These are phyloP conservation scores for Petunia secreta DNA, from an alignment of 257 asterid genomes.

Conservation along the genomic window DNA sequence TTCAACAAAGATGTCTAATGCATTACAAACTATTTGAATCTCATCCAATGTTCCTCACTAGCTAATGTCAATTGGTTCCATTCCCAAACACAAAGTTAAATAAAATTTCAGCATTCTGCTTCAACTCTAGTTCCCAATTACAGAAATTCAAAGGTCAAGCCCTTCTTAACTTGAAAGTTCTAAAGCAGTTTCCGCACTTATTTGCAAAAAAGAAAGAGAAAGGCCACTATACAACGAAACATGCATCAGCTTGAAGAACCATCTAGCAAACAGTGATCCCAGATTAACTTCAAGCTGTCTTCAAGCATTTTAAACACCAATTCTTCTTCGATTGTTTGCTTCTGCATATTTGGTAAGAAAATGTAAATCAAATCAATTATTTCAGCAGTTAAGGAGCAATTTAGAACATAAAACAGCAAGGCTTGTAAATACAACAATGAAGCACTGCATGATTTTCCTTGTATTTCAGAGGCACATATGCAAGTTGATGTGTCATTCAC, in stretches of 20 bases:
- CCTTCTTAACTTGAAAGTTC: too few species aligned
- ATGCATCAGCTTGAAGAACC: conserved; percentile 25
- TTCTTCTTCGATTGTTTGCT: conserved; percentile 31
- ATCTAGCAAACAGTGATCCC: conserved; percentile 39
- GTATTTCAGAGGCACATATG: neutral
- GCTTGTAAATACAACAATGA: neutral
- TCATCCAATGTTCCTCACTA: too few species aligned
- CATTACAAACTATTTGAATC: too few species aligned
- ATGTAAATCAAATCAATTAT: neutral
- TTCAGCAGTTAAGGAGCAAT: neutral
- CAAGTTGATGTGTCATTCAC: neutral
- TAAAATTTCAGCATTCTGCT: too few species aligned
- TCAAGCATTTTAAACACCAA: conserved; percentile 36
- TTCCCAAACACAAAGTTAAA: too few species aligned
- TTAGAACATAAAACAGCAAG: neutral
- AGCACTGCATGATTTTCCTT: neutral
- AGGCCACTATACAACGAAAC: neutral
- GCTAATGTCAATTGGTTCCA: too few species aligned
- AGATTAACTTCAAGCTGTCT: conserved; percentile 45
- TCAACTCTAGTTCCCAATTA: too few species aligned
- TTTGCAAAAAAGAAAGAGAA: too few species aligned
- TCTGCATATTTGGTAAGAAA: conserved; percentile 36
- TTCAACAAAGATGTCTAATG: too few species aligned
- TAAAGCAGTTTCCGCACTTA: too few species aligned
- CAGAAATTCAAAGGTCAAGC: too few species aligned